Conservation (phyloP, 805 yeast genomes). For the Kodamaea nitidulidarum region DNA sequence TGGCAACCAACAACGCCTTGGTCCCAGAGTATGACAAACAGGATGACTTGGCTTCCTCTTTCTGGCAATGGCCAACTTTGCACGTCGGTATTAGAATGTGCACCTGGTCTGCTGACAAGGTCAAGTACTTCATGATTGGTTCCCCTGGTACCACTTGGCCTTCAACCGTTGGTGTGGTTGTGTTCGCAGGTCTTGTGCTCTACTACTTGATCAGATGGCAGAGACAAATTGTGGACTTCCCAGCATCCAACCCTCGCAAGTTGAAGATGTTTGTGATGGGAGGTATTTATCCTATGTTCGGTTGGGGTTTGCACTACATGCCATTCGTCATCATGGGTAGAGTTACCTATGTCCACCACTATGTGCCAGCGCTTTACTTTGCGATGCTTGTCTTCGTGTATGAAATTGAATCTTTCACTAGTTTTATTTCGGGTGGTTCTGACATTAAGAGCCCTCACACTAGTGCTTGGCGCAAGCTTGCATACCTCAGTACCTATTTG, state of each 20-base stretch:
- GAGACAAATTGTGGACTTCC: slow-evolving; percentile 61
- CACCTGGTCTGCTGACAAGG: slow-evolving; percentile 58
- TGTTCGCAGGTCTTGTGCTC: slow-evolving; percentile 46
- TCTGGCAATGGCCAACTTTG: slow-evolving; percentile 90
- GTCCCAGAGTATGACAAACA: slow-evolving; percentile 73
- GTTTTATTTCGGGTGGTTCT: slow-evolving; percentile 4
- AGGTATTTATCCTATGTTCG: slow-evolving; percentile 80
- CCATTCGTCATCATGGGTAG: slow-evolving; percentile 94
- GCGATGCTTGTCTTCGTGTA: slow-evolving; percentile 77
- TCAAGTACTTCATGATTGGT: slow-evolving; percentile 65
- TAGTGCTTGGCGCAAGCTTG: slow-evolving; percentile 15
- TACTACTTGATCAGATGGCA: slow-evolving; percentile 55
- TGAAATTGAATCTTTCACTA: slow-evolving; percentile 47
- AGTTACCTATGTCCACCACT: slow-evolving; percentile 95
- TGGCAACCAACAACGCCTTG: slow-evolving; percentile 80
- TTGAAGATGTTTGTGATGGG: slow-evolving; percentile 58
- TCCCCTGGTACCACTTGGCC: slow-evolving; percentile 72
- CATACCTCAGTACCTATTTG: slow-evolving; percentile 17
- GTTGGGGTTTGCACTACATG: slow-evolving; percentile 84
- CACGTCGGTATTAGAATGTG: slow-evolving; percentile 73
- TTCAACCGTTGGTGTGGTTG: slow-evolving; percentile 56
- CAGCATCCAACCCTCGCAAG: slow-evolving; percentile 37
- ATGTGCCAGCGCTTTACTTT: slow-evolving; percentile 92
- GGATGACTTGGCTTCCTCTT: slow-evolving; percentile 65
- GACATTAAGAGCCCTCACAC: slow-evolving; percentile 19